phyloP scores from a whole-genome alignment of 2,329 filamentous ascomycete species.

The Penicillium occitanis region DNA sequence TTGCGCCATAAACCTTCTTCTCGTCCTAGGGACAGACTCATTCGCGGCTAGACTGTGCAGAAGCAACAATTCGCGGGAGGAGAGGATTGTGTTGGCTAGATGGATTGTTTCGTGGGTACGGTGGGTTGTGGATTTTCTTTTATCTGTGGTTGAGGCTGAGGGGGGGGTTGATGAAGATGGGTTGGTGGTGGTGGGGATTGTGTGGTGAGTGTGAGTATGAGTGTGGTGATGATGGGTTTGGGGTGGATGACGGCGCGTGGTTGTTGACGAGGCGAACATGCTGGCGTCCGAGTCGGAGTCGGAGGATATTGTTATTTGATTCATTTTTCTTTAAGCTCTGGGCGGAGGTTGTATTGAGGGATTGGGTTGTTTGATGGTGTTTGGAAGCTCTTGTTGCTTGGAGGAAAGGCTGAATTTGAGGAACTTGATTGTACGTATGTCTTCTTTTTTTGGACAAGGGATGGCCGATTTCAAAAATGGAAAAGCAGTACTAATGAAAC shows the following conservation, averaged over 20 bases:
- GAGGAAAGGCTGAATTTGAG: neutral
- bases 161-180: conserved; percentile 20
- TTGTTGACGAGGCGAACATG: conserved; percentile 12
- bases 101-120: conserved; percentile 37
- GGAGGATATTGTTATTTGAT: conserved; percentile 22
- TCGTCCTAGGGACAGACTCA: conserved; percentile 42
- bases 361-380: conserved; percentile 16
- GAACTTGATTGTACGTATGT: neutral
- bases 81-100: conserved; percentile 39
- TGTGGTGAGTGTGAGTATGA: neutral
- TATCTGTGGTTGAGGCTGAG: neutral
- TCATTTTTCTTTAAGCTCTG: neutral
- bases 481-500: too few relatives aligned
- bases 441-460: too few relatives aligned
- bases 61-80: conserved; percentile 42
- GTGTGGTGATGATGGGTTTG: conserved; percentile 15
- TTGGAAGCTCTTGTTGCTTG: conserved; percentile 11
- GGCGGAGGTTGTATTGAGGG: conserved; percentile 22
- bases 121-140: neutral
- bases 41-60: conserved; percentile 38
- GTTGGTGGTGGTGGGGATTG: neutral
- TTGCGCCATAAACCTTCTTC: conserved; percentile 38
- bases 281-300: conserved; percentile 18
- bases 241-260: neutral
- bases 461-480: too few relatives aligned